Conservation (phyloP, 108 stramenopile genomes). For the Cyclotella sp. region DNA sequence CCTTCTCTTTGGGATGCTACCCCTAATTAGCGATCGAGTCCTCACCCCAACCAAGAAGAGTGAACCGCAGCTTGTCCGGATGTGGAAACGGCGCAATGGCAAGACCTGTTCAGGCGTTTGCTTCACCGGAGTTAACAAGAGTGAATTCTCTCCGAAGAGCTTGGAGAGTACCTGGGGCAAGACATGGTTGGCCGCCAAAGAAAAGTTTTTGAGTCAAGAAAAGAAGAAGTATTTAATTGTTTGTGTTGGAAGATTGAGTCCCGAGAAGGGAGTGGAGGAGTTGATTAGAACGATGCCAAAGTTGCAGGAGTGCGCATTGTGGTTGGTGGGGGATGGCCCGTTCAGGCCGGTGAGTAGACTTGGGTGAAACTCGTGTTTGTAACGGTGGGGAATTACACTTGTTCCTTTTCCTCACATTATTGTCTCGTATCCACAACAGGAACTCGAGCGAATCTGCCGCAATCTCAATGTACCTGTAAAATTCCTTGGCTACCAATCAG, state of each 20-base stretch:
- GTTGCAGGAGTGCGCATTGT: conserved; percentile 49
- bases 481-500: conserved; percentile 59
- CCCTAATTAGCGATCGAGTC: conserved; percentile 50
- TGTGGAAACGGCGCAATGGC: conserved; percentile 31
- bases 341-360: conserved; percentile 19
- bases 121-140: conserved; percentile 52
- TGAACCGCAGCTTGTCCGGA: conserved; percentile 41
- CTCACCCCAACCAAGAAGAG: conserved; percentile 57
- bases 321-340: conserved; percentile 65
- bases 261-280: conserved; percentile 61
- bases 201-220: conserved; percentile 32
- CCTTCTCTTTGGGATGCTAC: conserved; percentile 49
- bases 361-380: too few species aligned
- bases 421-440: neutral
- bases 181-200: conserved; percentile 45
- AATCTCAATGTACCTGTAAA: conserved; percentile 49
- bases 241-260: conserved; percentile 56
- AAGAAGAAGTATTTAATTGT: conserved; percentile 47
- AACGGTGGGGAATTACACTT: neutral
- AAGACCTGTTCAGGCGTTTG: conserved; percentile 47
- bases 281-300: conserved; percentile 39
- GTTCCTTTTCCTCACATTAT: neutral
- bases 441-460: conserved; percentile 38
- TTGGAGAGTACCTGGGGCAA: conserved; percentile 47
- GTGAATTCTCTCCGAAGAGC: conserved; percentile 37